Evolutionary conservation across 306 rosid species (phyloP), one percentile per base, ranked within the genome.

Genomic region (apple (Malus domestica)): DNA sequence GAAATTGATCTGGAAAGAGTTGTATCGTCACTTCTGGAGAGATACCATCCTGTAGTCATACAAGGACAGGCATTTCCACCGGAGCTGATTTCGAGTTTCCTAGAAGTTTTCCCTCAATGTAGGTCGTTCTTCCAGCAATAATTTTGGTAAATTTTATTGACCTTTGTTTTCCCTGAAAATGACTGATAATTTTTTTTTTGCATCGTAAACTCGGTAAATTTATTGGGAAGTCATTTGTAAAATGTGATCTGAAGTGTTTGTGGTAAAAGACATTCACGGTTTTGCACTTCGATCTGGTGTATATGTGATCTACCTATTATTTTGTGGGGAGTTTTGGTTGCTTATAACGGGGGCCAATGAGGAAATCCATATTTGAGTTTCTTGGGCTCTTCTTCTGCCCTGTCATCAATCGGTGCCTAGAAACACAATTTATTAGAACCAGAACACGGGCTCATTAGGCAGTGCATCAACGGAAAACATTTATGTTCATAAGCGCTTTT

Each of bases 1-100:
- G 93, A 80, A 25, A 64, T 89, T 66, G 90, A 93, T 83, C 88
- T 83, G 71, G 84, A 84, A 70, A 73, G 75, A 30, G 60, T 83
- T 30, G 60, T 93, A 59, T 29, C 49, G 42, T 84, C 88, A 49
- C 77, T 93, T 76, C 33, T 93, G 57, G 86, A 86, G 79, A 89
- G 83, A 75, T 88, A 85, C 76, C 83, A 79, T 22, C 83, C 51
- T 38, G 79, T 85, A 79, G 86, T 90, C 54, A 73, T 81, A 70
- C 83, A 77, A 78, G 90, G 90, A 80, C 85, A 75, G 52, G 45
- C 80, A 64, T 60, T 85, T 61, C 83, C 89, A 29, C 44, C 84
- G 14, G 69, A 89, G 66, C 84, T 86, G 63, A 27, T 89, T 66
- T 33, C 67, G 52, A 80, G 86, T 78, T 86, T 90, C 81, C 68